These are phyloP conservation scores for Aspergillus viridinutans DNA, from an alignment of 2,329 filamentous ascomycete genomes.

Conservation along the genomic window DNA sequence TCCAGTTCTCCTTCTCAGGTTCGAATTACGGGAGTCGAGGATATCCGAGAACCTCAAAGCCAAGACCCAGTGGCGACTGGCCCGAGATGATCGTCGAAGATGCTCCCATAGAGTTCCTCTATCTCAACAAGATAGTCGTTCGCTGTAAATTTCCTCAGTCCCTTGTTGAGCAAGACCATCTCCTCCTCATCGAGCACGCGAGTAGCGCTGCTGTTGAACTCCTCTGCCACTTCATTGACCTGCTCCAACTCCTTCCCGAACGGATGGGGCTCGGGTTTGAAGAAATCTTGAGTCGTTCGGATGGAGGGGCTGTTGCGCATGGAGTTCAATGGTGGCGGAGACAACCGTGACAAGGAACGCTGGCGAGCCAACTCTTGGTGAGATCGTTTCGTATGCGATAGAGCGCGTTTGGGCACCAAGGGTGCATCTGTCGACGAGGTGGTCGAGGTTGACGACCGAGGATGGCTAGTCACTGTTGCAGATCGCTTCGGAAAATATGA, in stretches of 20 bases:
- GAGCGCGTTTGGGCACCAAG: slow-evolving; percentile 69
- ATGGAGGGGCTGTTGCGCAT: slow-evolving; percentile 31
- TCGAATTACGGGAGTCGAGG: slow-evolving; percentile 15
- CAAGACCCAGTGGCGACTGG: slow-evolving; percentile 34
- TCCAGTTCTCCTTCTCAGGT: slow-evolving; percentile 21
- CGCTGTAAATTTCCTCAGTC: slow-evolving; percentile 68
- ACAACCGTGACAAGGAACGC: slow-evolving; percentile 57
- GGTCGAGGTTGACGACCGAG: slow-evolving; percentile 44
- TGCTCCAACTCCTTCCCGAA: slow-evolving; percentile 89
- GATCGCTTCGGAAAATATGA: slow-evolving; percentile 66
- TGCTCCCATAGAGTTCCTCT: slow-evolving; percentile 60
- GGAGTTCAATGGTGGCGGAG: slow-evolving; percentile 38
- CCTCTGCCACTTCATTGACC: slow-evolving; percentile 88
- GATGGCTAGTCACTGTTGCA: slow-evolving; percentile 59
- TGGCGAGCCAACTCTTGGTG: slow-evolving; percentile 70
- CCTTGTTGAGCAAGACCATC: slow-evolving; percentile 62
- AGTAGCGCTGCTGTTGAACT: slow-evolving; percentile 60
- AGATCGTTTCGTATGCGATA: slow-evolving; percentile 84
- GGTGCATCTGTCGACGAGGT: slow-evolving; percentile 54
- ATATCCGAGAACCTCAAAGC: slow-evolving; percentile 29
- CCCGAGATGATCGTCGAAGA: slow-evolving; percentile 50
- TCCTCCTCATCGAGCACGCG: slow-evolving; percentile 69
- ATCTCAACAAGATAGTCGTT: slow-evolving; percentile 84
- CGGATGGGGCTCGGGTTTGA: slow-evolving; percentile 54
- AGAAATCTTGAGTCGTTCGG: slow-evolving; percentile 35